Percentiles rank a stretch among this genome's conserved stretches.
phyloP scores from a whole-genome alignment of 208 protist species.

The Leishmania guyanensis region DNA sequence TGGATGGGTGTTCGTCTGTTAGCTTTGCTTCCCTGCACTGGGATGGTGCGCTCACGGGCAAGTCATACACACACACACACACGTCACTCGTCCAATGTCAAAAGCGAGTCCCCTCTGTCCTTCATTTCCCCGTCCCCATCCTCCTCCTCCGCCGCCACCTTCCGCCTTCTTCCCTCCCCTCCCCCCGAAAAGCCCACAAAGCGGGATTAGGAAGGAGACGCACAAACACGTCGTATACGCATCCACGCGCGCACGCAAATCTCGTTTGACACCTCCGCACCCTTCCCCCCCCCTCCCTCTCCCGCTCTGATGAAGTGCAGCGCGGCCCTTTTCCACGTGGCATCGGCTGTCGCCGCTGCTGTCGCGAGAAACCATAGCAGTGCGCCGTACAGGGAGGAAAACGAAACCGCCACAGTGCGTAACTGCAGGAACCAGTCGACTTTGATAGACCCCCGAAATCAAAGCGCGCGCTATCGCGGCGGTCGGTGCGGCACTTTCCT shows the following conservation, averaged over 20 bases:
- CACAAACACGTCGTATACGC: background rate
- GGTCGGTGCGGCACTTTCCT: background rate
- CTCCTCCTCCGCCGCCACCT: no score
- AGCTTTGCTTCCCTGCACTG: background rate
- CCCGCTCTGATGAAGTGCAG: slow-evolving; percentile 21
- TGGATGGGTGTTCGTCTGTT: background rate
- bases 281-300: background rate
- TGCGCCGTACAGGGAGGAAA: slow-evolving; percentile 39
- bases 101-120: background rate
- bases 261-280: background rate
- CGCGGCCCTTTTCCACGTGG: slow-evolving; percentile 5
- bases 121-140: background rate
- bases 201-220: background rate
- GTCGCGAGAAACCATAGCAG: slow-evolving; percentile 49
- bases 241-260: background rate
- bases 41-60: background rate
- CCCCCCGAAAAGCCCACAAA: background rate
- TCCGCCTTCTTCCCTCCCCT: background rate
- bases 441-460: background rate
- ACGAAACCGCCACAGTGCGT: background rate
- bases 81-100: background rate
- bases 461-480: background rate
- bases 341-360: slow-evolving; percentile 18
- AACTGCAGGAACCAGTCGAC: background rate
- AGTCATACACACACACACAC: background rate